A percentile compares a stretch with the other conserved stretches of the same genome.
phyloP scores from a whole-genome alignment of 306 rosid species.

The Glycine tomentella region DNA sequence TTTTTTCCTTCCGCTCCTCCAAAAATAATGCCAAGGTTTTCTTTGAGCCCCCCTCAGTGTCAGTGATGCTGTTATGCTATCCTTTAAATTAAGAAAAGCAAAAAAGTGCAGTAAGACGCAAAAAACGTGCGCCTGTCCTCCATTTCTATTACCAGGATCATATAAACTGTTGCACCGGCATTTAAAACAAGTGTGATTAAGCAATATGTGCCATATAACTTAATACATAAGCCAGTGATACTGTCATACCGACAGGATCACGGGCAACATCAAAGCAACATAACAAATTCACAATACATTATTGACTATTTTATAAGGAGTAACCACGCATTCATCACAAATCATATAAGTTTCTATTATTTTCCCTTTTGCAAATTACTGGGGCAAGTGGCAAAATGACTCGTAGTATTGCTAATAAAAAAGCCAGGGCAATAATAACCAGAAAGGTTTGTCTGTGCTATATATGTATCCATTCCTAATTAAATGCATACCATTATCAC shows the following conservation, averaged over 20 bases:
- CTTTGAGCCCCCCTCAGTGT: neutral
- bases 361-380: neutral
- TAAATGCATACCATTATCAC: constrained; percentile 32
- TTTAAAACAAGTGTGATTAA: neutral
- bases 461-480: constrained; percentile 33
- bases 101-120: neutral
- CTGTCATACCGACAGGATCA: no score
- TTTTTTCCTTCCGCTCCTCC: neutral
- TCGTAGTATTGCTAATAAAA: no score
- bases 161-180: neutral
- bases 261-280: no score
- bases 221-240: no score
- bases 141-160: neutral
- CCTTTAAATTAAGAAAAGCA: neutral
- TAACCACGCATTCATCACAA: constrained; percentile 12
- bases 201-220: no score
- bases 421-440: constrained; percentile 22
- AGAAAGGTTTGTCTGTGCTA: constrained; percentile 5
- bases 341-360: neutral
- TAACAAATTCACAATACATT: neutral
- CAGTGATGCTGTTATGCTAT: neutral
- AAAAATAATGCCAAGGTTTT: neutral
- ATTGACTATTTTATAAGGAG: neutral
- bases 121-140: neutral
- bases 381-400: no score